Conservation (phyloP, 1,284 basidiomycete species). For the Rugosomyces carneus region DNA sequence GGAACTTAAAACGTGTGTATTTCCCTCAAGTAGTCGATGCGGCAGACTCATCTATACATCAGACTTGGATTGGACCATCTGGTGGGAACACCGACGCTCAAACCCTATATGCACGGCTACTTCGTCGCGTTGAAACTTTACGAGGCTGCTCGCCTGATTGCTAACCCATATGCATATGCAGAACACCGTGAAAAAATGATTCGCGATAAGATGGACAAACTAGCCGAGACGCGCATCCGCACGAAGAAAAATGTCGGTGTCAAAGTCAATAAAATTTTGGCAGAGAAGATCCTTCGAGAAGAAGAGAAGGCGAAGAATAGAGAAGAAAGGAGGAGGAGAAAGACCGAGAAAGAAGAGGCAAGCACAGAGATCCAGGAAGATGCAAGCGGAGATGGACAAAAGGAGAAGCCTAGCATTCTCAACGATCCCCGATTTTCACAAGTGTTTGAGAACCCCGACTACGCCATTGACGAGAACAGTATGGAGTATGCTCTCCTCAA, state of each 20-base stretch:
- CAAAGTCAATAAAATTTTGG: constrained; percentile 91
- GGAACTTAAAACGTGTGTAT: constrained; percentile 77
- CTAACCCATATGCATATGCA: constrained; percentile 93
- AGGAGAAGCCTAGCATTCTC: constrained; percentile 55
- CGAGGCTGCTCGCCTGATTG: constrained; percentile 91
- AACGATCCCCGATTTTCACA: constrained; percentile 87
- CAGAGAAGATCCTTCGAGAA: constrained; percentile 77
- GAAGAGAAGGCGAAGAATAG: constrained; percentile 64
- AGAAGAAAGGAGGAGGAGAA: constrained; percentile 55
- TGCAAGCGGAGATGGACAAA: constrained; percentile 37
- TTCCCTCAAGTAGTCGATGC: constrained; percentile 4
- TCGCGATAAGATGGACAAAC: constrained; percentile 86
- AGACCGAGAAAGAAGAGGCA: constrained; percentile 31
- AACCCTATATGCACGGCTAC: constrained; percentile 99
- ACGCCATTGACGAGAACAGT: constrained; percentile 83
- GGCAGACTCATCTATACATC: constrained; percentile 10
- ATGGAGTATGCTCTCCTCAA: constrained; percentile 90
- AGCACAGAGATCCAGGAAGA: constrained; percentile 28
- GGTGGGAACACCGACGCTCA: constrained; percentile 89
- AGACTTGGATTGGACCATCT: constrained; percentile 93
- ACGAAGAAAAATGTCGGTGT: constrained; percentile 63
- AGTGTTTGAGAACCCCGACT: constrained; percentile 93
- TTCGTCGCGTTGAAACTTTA: constrained; percentile 95
- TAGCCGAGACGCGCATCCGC: constrained; percentile 90
- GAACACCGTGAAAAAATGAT: constrained; percentile 90